Evolutionary conservation across 2,329 filamentous ascomycete species (phyloP), one percentile per base, ranked within the genome.

Genomic region (Peltaster fructicola): DNA sequence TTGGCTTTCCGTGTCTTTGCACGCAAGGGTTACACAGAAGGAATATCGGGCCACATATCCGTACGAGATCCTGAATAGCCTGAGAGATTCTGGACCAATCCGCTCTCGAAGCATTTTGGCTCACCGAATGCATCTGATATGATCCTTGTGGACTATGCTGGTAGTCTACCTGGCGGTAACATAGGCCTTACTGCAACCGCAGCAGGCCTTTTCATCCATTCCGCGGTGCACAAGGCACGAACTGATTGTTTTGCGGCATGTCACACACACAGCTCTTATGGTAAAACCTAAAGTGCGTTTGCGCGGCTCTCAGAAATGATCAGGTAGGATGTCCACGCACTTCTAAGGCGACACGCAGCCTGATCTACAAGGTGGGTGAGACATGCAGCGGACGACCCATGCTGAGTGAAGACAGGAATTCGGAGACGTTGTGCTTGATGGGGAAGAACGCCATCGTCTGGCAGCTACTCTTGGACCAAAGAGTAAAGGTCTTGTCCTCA

Each of bases 121-220:
- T 49, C 72, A 31, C 54, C 78, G 24, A 68, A 64, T 32, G 68
- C 70, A 1, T 62, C 58, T 2, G 72, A 78, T 41, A 69, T 78
- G 63, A 65, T 78, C 23, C 61, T 72, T 20, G 59, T 78, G 2
- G 64, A 77, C 33, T 57, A 68, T 26, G 47, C 61, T 7, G 73
- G 73, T n/a, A 61, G 63, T 9, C 59, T 72, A 7, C 60, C 75
- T 4, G 70, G 68, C 9, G 73, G 72, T 1, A 73, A 73, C 39
- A 57, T 53, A 30, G 59, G 48, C 8, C 55, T 63, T 15, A 65
- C 73, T 2, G 62, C 63, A 22, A 80, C 80, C 44, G 63, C 65
- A 3, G 70, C 73, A 0, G 74, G 73, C 5, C 78, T 73, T 42
- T 52, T 69, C 33, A 80, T 81, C 36, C 74, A 80, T 50, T 62